A percentile compares a stretch with the other conserved stretches of the same genome.
Conservation (phyloP, 2,329 filamentous ascomycete genomes). For the Penicillium sp. region DNA sequence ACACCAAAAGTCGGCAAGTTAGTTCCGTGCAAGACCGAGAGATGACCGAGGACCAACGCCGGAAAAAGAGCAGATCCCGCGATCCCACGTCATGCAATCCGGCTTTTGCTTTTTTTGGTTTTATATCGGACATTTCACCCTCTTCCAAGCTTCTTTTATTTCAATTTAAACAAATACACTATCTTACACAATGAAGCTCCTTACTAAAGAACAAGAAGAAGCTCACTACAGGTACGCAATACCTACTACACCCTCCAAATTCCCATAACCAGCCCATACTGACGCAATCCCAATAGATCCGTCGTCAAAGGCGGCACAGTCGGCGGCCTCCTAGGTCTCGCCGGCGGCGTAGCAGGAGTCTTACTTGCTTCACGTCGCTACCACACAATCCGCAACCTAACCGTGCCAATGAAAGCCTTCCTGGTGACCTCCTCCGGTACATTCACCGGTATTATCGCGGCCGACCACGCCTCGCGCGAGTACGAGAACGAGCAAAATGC, state of each 20-base stretch:
- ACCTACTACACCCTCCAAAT: background rate
- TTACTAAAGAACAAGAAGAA: constrained; percentile 88
- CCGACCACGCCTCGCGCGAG: constrained; percentile 68
- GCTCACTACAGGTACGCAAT: constrained; percentile 70
- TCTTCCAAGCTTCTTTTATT: background rate
- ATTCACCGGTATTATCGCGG: constrained; percentile 82
- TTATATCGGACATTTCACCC: constrained; percentile 6
- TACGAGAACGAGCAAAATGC: constrained; percentile 72
- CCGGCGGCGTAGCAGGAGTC: constrained; percentile 66
- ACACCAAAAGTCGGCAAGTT: background rate
- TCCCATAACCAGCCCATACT: constrained; percentile 16
- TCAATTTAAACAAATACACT: background rate
- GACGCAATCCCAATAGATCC: constrained; percentile 43
- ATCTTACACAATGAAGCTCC: constrained; percentile 75
- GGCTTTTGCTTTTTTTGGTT: constrained; percentile 22
- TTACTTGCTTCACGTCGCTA: constrained; percentile 68
- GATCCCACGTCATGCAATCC: constrained; percentile 23
- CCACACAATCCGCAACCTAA: constrained; percentile 74
- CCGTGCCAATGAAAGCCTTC: constrained; percentile 87
- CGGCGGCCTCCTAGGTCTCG: constrained; percentile 69
- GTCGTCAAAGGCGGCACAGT: constrained; percentile 77
- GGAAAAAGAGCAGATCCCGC: constrained; percentile 26
- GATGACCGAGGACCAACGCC: constrained; percentile 8
- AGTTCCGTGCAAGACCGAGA: constrained; percentile 12
- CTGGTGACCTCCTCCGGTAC: constrained; percentile 78